Percentiles rank a stretch among this genome's conserved stretches.
Evolutionary conservation across 768 basidiomycete species (phyloP).

Genomic region (Chalciporus sphaerocephalus): DNA sequence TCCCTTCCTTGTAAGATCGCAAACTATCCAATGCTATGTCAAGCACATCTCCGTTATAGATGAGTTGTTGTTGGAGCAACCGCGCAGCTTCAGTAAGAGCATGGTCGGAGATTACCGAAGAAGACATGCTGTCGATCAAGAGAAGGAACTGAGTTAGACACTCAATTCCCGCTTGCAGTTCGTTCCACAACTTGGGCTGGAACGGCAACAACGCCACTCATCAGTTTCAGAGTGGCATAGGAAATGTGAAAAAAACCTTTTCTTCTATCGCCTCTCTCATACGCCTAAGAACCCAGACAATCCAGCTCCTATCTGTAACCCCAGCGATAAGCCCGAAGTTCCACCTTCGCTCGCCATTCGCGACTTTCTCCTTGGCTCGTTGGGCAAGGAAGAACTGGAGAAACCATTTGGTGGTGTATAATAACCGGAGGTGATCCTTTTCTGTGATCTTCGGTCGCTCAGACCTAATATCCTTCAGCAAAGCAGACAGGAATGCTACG

Average conservation of each 20-base stretch:
- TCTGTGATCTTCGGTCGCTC: constrained; percentile 92
- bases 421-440: constrained; percentile 85
- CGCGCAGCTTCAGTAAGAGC: constrained; percentile 70
- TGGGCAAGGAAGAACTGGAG: constrained; percentile 79
- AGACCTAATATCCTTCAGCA: constrained; percentile 90
- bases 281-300: constrained; percentile 84
- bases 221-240: constrained; percentile 3
- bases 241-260: constrained; percentile 52
- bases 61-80: constrained; percentile 80
- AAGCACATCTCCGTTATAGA: constrained; percentile 93
- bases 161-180: constrained; percentile 90
- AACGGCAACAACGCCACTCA: constrained; percentile 8
- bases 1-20: constrained; percentile 72
- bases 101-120: constrained; percentile 36
- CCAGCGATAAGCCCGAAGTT: constrained; percentile 74
- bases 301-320: constrained; percentile 82
- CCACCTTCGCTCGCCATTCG: constrained; percentile 40
- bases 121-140: constrained; percentile 81
- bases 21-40: constrained; percentile 82
- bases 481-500: constrained; percentile 78
- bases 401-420: constrained; percentile 88
- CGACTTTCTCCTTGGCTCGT: constrained; percentile 36
- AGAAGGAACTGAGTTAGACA: constrained; percentile 90
- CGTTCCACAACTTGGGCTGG: constrained; percentile 91
- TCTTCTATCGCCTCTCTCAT: constrained; percentile 90